These are phyloP conservation scores for Sporodiniella umbellata DNA, from an alignment of 371 early-diverging fungal genomes.

Conservation along the genomic window DNA sequence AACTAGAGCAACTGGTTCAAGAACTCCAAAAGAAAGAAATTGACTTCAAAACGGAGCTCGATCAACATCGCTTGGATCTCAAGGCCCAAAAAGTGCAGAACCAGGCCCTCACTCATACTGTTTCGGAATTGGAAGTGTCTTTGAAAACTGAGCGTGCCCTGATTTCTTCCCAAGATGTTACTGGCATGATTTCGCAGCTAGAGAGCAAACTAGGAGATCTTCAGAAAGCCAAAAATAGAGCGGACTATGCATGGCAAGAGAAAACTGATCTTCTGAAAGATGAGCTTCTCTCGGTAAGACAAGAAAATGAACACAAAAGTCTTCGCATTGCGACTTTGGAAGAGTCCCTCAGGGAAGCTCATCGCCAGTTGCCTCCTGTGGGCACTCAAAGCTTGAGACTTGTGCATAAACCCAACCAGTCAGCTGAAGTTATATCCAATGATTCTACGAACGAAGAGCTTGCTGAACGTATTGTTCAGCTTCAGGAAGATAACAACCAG, in stretches of 20 bases:
- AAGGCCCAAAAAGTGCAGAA: slow-evolving; percentile 6
- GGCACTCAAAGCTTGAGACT: neutral
- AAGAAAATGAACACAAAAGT: slow-evolving; percentile 10
- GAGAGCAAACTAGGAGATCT: slow-evolving; percentile 14
- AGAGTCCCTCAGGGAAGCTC: slow-evolving; percentile 1
- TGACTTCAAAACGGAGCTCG: slow-evolving; percentile 7
- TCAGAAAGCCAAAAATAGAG: slow-evolving; percentile 13
- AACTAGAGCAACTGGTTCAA: slow-evolving; percentile 24
- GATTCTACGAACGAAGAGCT: slow-evolving; percentile 19
- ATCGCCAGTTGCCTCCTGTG: neutral
- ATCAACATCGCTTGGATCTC: slow-evolving; percentile 3
- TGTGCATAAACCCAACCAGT: neutral
- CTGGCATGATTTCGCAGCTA: slow-evolving; percentile 26
- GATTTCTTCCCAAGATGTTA: slow-evolving; percentile 15
- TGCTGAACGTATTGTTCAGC: slow-evolving; percentile 18
- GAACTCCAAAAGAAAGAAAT: neutral
- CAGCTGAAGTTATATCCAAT: neutral
- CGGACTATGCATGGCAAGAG: slow-evolving; percentile 8
- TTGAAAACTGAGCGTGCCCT: slow-evolving; percentile 24
- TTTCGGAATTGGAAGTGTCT: slow-evolving; percentile 13
- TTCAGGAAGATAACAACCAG: slow-evolving; percentile 39
- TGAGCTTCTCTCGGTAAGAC: slow-evolving; percentile 1
- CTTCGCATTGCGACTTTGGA: slow-evolving; percentile 2
- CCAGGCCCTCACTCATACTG: slow-evolving; percentile 8
- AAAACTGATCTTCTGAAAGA: slow-evolving; percentile 8